These are phyloP conservation scores for Fallopia convolvulus DNA, from an alignment of 148 eudicot genomes.

Conservation along the genomic window DNA sequence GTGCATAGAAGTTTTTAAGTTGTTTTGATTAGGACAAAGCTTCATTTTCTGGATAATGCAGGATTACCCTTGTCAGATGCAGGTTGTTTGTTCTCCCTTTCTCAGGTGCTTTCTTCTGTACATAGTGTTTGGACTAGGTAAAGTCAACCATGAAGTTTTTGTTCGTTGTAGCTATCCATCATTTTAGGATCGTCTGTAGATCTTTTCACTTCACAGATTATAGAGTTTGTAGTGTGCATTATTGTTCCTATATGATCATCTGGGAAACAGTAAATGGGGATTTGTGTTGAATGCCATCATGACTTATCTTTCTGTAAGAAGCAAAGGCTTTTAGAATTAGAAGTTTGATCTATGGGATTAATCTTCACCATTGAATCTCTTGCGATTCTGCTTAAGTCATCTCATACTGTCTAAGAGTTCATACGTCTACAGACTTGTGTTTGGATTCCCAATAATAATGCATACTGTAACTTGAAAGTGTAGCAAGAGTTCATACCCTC, in stretches of 20 bases:
- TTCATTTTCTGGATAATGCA: not conserved
- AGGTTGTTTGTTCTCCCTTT: not conserved
- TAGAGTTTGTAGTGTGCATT: not conserved
- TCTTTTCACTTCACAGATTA: not conserved
- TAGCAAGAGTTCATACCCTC: no score
- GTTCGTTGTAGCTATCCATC: not conserved
- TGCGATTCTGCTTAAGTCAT: not conserved
- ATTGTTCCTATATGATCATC: not conserved
- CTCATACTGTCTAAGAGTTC: not conserved
- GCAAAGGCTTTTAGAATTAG: not conserved
- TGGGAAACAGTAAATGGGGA: not conserved
- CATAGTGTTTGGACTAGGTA: not conserved
- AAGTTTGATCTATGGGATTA: not conserved
- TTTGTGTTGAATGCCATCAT: not conserved
- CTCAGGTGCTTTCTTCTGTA: not conserved
- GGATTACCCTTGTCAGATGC: not conserved
- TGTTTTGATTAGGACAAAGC: not conserved
- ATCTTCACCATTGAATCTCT: no score
- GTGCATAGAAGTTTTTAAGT: conserved; percentile 13
- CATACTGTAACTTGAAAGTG: no score
- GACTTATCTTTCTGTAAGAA: not conserved
- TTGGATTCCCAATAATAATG: no score
- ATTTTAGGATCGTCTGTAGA: not conserved
- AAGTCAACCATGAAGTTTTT: not conserved
- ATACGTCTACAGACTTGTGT: no score